Percentiles rank a stretch among this genome's conserved stretches.
These are phyloP conservation scores for Ophiocordyceps camponoti-saundersi DNA, from an alignment of 2,329 filamentous ascomycete species.

Conservation along the genomic window DNA sequence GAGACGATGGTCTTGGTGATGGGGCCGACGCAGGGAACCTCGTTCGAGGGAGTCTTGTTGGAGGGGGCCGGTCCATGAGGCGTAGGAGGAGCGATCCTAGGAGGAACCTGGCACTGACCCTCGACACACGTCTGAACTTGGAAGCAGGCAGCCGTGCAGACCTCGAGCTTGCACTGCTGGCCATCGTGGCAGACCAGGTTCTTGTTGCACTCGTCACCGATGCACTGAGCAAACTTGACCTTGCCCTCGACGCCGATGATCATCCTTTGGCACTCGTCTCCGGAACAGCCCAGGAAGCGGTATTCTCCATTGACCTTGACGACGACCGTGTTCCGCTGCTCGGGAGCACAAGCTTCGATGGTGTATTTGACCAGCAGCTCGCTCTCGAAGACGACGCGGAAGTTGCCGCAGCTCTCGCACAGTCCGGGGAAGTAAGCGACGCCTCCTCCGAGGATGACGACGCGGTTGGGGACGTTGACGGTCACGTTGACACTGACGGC, in stretches of 20 bases:
- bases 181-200: not conserved
- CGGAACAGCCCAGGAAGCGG: not conserved
- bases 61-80: not conserved
- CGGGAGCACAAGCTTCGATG: not conserved
- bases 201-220: not conserved
- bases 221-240: not conserved
- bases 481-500: not conserved
- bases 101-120: not conserved
- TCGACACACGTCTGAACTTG: not conserved
- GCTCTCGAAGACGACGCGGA: not conserved
- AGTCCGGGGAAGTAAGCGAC: not conserved
- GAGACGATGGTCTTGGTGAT: not conserved
- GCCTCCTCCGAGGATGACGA: not conserved
- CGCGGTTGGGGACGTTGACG: not conserved
- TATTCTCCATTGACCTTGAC: not conserved
- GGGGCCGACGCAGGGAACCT: not conserved
- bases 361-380: not conserved
- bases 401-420: not conserved
- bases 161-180: not conserved
- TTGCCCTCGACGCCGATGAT: not conserved
- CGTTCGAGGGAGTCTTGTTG: not conserved
- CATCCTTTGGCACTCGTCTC: not conserved
- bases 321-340: not conserved
- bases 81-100: not conserved
- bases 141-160: not conserved